Percentiles rank a stretch among this genome's conserved stretches.
Evolutionary conservation across 2,329 filamentous ascomycete species (phyloP).

Genomic region (Anthostomella pinea): DNA sequence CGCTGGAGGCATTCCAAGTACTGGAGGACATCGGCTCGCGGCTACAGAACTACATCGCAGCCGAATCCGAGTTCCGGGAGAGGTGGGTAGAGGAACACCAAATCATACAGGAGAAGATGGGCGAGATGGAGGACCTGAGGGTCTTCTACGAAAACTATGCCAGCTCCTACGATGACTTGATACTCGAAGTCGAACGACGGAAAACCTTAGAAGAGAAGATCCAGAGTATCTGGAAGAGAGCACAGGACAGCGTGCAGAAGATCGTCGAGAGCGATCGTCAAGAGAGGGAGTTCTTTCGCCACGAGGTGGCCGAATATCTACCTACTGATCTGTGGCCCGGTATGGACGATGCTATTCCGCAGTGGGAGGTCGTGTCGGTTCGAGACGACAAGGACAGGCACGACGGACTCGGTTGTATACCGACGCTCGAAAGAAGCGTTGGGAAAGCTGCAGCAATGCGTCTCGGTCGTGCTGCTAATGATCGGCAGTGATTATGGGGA

Average conservation of each 20-base stretch:
- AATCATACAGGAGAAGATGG: constrained; percentile 64
- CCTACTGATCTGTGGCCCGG: constrained; percentile 86
- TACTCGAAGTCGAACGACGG: constrained; percentile 79
- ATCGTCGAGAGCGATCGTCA: constrained; percentile 70
- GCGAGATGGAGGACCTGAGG: constrained; percentile 73
- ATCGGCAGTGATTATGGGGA: constrained; percentile 7
- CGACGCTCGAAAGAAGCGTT: constrained; percentile 28
- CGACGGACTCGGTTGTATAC: constrained; percentile 21
- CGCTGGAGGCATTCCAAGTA: constrained; percentile 60
- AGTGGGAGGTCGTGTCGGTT: constrained; percentile 47
- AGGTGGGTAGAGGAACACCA: constrained; percentile 74
- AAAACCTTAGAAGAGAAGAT: constrained; percentile 71
- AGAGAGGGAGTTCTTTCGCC: constrained; percentile 74
- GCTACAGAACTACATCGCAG: constrained; percentile 62
- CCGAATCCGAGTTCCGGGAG: constrained; percentile 60
- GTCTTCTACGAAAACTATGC: constrained; percentile 87
- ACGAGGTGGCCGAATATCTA: constrained; percentile 80
- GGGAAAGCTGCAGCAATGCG: constrained; percentile 28
- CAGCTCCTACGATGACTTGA: constrained; percentile 76
- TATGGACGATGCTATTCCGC: constrained; percentile 58
- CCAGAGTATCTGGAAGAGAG: constrained; percentile 70
- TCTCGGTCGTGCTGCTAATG: constrained; percentile 10
- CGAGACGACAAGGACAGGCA: constrained; percentile 26
- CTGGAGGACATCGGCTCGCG: constrained; percentile 67
- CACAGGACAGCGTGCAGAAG: constrained; percentile 71